These are phyloP conservation scores for Trematosphaeria pertusa DNA, from an alignment of 2,329 filamentous ascomycete species.

Conservation along the genomic window DNA sequence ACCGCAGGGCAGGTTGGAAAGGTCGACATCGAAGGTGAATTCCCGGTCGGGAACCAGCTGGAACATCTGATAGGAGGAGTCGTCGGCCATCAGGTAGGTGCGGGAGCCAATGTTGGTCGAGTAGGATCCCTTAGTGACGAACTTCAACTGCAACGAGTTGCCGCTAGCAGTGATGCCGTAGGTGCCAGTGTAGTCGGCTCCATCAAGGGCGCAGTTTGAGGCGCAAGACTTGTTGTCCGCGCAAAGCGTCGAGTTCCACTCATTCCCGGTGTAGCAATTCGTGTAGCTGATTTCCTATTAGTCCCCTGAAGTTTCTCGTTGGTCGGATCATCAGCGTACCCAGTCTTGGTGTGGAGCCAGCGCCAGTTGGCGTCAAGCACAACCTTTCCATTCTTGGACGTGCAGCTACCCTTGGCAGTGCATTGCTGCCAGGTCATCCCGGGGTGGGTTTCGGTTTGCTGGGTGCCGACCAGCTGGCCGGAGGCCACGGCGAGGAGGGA, in stretches of 20 bases:
- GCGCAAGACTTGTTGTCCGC: constrained; percentile 55
- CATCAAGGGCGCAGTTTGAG: constrained; percentile 60
- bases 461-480: constrained; percentile 61
- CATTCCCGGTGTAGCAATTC: constrained; percentile 58
- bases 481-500: constrained; percentile 52
- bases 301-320: not conserved
- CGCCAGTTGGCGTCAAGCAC: constrained; percentile 67
- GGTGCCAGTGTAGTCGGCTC: constrained; percentile 60
- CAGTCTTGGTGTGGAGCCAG: constrained; percentile 56
- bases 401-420: constrained; percentile 59
- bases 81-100: constrained; percentile 31
- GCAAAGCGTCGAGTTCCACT: constrained; percentile 53
- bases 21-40: constrained; percentile 37
- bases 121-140: constrained; percentile 29
- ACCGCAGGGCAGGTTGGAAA: constrained; percentile 34
- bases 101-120: constrained; percentile 35
- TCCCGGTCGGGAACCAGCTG: constrained; percentile 28
- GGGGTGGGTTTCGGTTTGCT: constrained; percentile 60
- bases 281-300: constrained; percentile 48
- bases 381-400: constrained; percentile 59
- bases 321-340: no score
- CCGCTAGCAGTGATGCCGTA: constrained; percentile 49
- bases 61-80: constrained; percentile 31
- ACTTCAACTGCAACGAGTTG: constrained; percentile 29
- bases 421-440: constrained; percentile 62